Evolutionary conservation across 148 eudicot species (phyloP), one percentile per base, ranked within the genome.

Genomic region (Gaultheria prostrata): DNA sequence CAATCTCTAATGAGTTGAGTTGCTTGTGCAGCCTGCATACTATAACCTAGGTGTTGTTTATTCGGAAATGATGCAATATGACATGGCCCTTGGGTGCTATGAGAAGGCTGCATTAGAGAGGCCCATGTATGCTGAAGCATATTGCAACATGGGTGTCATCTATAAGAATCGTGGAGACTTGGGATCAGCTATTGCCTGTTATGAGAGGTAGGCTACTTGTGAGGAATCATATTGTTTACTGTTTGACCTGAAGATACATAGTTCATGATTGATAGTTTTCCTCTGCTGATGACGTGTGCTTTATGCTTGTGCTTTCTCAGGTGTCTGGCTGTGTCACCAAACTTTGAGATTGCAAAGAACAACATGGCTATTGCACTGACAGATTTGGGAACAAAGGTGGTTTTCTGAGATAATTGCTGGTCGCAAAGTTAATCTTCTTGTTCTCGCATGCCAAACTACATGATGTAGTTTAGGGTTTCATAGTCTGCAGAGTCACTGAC

Each of bases 121-220:
- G 85, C 99, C 99, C 69, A 95, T 97, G 98, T 97, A 97, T 91
- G 98, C 98, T 73, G 99, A 97, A 92, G 99, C 99, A 78, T 97
- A 93, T 86, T 97, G 99, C 91, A 97, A 97, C 86, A 97, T 97
- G 98, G 99, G 99, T 83, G 98, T 97, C 84, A 97, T 97, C 80
- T 97, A 82, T 90, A 97, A 97, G 88, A 97, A 97, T 85, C 90
- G 95, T 83, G 98, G 98, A 85, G 98, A 97, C 79, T 88, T 97
- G 88, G 98, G 95, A 91, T 90, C 95, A 54, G 98, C 99, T 82
- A 95, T 97, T 86, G 89, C 99, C 83, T 97, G 98, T 89, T 97
- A 97, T 86, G 99, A 97, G 88, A 93, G 99, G 99, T 97, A 82
- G 83, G 33, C 75, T 79, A 15, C 28, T 39, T 78, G 76, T 33